phyloP scores from a whole-genome alignment of 306 rosid species.

The Purshia tridentata region DNA sequence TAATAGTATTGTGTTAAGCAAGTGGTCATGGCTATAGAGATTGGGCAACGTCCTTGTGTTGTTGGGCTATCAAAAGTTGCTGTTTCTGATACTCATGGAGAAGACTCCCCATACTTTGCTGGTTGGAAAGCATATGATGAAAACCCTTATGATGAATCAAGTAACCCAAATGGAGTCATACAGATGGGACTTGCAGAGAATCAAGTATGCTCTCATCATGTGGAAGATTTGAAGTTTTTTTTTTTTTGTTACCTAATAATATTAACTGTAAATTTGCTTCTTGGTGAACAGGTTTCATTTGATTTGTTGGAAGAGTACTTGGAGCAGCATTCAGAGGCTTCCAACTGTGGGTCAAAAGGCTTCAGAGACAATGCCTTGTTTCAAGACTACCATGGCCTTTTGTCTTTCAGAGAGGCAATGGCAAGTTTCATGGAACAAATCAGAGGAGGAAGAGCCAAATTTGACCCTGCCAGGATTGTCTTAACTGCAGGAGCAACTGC shows the following conservation, averaged over 20 bases:
- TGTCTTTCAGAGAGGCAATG: constrained; percentile 78
- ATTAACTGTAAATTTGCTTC: neutral
- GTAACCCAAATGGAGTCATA: constrained; percentile 72
- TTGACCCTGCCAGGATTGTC: constrained; percentile 66
- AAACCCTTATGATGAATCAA: constrained; percentile 62
- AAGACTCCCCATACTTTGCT: constrained; percentile 89
- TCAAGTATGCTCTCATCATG: constrained; percentile 55
- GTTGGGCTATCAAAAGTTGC: constrained; percentile 68
- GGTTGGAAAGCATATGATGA: constrained; percentile 97
- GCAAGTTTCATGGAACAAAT: constrained; percentile 83
- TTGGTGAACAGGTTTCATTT: constrained; percentile 67
- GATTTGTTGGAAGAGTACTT: constrained; percentile 75
- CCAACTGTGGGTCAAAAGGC: constrained; percentile 49
- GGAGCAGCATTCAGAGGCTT: constrained; percentile 55
- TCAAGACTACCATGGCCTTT: constrained; percentile 92
- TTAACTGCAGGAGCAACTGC: constrained; percentile 98
- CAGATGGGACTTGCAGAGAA: constrained; percentile 97
- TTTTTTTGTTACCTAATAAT: neutral
- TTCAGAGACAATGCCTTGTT: constrained; percentile 89
- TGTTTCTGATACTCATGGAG: constrained; percentile 83
- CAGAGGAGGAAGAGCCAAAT: constrained; percentile 74
- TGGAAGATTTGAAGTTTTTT: neutral
- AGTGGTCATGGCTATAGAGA: constrained; percentile 58
- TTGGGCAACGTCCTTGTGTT: constrained; percentile 34
- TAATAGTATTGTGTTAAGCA: constrained; percentile 3